Evolutionary conservation across 257 asterid genomes (phyloP).

Genomic region (Nyctanthes arbortristis): DNA sequence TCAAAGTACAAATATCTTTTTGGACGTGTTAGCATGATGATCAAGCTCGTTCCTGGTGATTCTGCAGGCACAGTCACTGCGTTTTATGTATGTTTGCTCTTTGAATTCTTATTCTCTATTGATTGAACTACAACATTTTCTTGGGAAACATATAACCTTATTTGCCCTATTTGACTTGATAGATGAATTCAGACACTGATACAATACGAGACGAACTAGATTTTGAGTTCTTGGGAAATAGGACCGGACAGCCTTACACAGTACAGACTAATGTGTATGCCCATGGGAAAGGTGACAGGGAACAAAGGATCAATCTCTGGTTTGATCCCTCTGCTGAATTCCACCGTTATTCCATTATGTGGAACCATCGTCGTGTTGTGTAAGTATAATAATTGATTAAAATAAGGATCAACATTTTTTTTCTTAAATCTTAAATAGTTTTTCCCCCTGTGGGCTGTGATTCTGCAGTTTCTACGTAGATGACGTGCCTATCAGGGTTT

Average conservation of each 20-base stretch:
- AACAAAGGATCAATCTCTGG: conserved; percentile 89
- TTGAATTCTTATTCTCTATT: not conserved
- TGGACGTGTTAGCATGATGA: conserved; percentile 57
- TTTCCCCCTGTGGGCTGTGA: no score
- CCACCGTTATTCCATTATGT: conserved; percentile 61
- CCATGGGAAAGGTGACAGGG: conserved; percentile 80
- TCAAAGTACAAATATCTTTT: conserved; percentile 47
- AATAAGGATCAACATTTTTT: no score
- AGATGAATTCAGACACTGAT: conserved; percentile 85
- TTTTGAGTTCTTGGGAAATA: conserved; percentile 89
- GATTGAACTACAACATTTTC: no score
- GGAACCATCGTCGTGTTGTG: conserved; percentile 64
- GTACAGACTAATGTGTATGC: conserved; percentile 87
- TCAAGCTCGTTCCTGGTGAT: conserved; percentile 66
- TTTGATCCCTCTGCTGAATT: conserved; percentile 73
- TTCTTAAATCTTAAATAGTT: no score
- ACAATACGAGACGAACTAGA: conserved; percentile 72
- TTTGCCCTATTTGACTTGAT: not conserved
- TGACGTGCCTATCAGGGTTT: conserved; percentile 70
- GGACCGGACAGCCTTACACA: conserved; percentile 85
- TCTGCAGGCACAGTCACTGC: conserved; percentile 70
- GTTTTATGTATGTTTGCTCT: conserved; percentile 41
- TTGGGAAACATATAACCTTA: not conserved
- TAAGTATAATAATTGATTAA: no score
- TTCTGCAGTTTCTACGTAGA: conserved; percentile 48